Evolutionary conservation across 331 rosid species (phyloP).

Genomic region (Quercus phellos): DNA sequence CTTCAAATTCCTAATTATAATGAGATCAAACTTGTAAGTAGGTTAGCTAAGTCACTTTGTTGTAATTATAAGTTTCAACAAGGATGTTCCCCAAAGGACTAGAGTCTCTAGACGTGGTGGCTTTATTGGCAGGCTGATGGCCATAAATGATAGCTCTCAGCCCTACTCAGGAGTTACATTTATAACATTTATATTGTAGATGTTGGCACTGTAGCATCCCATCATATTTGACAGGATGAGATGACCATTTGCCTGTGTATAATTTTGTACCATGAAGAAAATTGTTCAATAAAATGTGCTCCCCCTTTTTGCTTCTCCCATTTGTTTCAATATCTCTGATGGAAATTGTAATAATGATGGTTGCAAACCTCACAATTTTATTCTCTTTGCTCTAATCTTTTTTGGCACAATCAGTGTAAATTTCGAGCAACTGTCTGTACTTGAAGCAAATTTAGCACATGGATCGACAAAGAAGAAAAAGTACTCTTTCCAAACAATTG

Average conservation of each 20-base stretch:
- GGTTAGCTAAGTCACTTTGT: slow-evolving; percentile 35
- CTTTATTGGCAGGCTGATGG: slow-evolving; percentile 21
- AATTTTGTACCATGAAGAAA: slow-evolving; percentile 6
- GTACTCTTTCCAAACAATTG: too few relatives aligned
- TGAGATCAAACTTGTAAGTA: not conserved
- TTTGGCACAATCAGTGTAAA: not conserved
- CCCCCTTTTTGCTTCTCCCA: not conserved
- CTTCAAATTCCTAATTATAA: not conserved
- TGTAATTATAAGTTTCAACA: not conserved
- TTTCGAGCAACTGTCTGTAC: not conserved
- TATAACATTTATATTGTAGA: slow-evolving; percentile 12
- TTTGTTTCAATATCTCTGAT: slow-evolving; percentile 7
- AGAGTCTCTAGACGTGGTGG: slow-evolving; percentile 6
- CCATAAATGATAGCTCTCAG: slow-evolving; percentile 17
- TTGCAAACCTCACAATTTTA: not conserved
- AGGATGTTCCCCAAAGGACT: not conserved
- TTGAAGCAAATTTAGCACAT: not conserved
- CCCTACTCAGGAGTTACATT: slow-evolving; percentile 10
- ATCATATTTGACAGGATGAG: slow-evolving; percentile 21
- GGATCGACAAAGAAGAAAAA: too few relatives aligned
- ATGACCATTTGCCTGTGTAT: slow-evolving; percentile 20
- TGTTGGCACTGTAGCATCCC: slow-evolving; percentile 25
- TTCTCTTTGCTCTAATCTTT: not conserved
- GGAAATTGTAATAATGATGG: not conserved
- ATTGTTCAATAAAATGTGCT: slow-evolving; percentile 13